Base-by-base conservation (phyloP, 2,329 filamentous ascomycete species). In the Calonectria fujianensis region DNA sequence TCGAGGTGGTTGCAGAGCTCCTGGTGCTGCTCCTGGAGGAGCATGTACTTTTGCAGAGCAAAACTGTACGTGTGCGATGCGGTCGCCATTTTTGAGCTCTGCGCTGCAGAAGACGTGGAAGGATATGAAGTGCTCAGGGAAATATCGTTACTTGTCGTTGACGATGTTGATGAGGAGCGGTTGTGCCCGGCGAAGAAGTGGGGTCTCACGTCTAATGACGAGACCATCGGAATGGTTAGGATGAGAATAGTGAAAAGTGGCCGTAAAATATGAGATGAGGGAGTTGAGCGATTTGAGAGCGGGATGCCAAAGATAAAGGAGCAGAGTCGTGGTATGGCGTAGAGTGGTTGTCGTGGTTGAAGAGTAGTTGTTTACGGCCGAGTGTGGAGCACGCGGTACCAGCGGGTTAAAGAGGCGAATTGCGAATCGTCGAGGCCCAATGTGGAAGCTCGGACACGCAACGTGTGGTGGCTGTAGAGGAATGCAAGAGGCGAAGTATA, bases 11-110 rank as follows among this genome's bases (percentile, higher is more conserved):
- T 85, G 75, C 85, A 85, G 20, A 91, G 86, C 73, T 88, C 87
- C 74, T 91, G 87, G 80, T 91, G 90, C 79, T 91, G 88, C 75
- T 88, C 87, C 71, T 90, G 87, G 10, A 91, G 84, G 29, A 89
- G 82, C 70, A 91, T 85, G 74, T 91, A 91, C 77, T 90, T 87
- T 79, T 90, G 89, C 80, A 91, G 83, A 69, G 88, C 87, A 50
- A 90, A 85, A 77, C 86, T 86, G 76, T 87, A 87, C 79, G 81
- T 82, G 74, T 85, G 82, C 32, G 72, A 74, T 63, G 65, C 59
- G 37, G 77, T 76, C 8, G 80, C 67, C 85, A 86, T 86, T 61
- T 79, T 83, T 74, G 75, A 66, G 18, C 50, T 68, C 32, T 63
- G 14, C 13, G 32, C 16, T 10, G 57, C 27, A 24, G 39, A 37